These are phyloP conservation scores for Nepenthes gracilis DNA, from an alignment of 148 eudicot genomes.

Conservation along the genomic window DNA sequence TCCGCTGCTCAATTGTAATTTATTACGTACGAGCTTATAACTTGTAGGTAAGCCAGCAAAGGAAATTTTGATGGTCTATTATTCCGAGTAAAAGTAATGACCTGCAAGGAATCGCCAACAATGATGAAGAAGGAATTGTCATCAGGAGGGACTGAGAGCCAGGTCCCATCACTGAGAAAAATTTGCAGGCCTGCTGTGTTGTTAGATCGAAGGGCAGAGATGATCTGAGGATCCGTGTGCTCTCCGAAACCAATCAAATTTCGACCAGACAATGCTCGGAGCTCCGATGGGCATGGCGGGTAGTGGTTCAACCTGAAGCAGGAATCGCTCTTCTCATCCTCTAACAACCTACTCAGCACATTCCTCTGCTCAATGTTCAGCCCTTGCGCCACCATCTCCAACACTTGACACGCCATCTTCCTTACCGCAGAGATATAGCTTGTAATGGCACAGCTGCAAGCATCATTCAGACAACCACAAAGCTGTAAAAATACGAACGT, in stretches of 20 bases:
- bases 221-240: constrained; percentile 72
- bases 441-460: constrained; percentile 14
- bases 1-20: no score
- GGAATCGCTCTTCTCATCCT: constrained; percentile 30
- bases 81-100: background rate
- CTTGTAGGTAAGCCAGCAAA: no score
- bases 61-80: no score
- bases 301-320: constrained; percentile 40
- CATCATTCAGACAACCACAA: no score
- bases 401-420: constrained; percentile 20
- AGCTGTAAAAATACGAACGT: no score
- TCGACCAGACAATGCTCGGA: background rate
- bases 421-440: constrained; percentile 19
- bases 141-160: constrained; percentile 45
- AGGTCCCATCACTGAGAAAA: constrained; percentile 26
- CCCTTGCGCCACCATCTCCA: constrained; percentile 33
- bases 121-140: constrained; percentile 29
- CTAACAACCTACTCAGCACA: constrained; percentile 15
- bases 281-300: constrained; percentile 18
- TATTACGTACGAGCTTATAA: no score
- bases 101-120: constrained; percentile 38
- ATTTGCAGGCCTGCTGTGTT: constrained; percentile 37
- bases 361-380: constrained; percentile 20
- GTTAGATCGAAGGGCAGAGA: constrained; percentile 58
- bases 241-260: constrained; percentile 59